phyloP scores from a whole-genome alignment of 1,284 basidiomycete genomes.

The Papiliotrema laurentii region DNA sequence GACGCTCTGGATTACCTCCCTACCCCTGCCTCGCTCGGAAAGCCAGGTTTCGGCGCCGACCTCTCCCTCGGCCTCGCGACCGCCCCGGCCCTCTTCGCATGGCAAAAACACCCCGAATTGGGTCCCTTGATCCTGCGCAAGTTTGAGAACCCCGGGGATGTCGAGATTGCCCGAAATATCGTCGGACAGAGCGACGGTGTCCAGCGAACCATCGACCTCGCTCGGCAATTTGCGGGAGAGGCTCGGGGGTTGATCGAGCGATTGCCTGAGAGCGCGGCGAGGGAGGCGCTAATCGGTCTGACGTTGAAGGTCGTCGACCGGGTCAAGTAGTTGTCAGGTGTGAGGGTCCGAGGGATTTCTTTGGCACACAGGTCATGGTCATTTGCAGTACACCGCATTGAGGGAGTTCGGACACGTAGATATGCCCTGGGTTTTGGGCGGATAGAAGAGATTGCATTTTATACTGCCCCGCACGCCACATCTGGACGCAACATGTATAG shows the following conservation, averaged over 20 bases:
- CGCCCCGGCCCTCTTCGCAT: conserved; percentile 90
- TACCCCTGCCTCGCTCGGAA: conserved; percentile 64
- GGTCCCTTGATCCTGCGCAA: conserved; percentile 78
- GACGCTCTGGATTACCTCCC: conserved; percentile 85
- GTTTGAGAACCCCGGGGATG: conserved; percentile 77
- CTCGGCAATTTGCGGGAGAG: conserved; percentile 69
- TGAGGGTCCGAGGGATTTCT: too few relatives aligned
- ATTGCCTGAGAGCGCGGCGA: conserved; percentile 80
- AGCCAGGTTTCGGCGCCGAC: conserved; percentile 77
- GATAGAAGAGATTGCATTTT: too few relatives aligned
- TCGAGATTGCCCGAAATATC: conserved; percentile 69
- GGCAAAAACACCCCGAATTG: conserved; percentile 75
- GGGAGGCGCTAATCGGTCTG: conserved; percentile 58
- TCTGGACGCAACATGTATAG: too few relatives aligned
- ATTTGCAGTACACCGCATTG: too few relatives aligned
- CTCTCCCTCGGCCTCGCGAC: conserved; percentile 82
- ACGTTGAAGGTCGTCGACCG: conserved; percentile 49
- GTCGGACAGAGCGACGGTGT: conserved; percentile 73
- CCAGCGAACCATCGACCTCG: conserved; percentile 72
- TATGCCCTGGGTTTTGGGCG: too few relatives aligned
- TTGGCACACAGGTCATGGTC: too few relatives aligned
- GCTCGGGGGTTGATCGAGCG: conserved; percentile 65
- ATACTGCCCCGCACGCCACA: too few relatives aligned
- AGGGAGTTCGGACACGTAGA: too few relatives aligned
- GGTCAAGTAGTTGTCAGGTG: conserved; percentile 45